These are phyloP conservation scores for Incumbomyces lentus DNA, from an alignment of 2,329 filamentous ascomycete genomes.

Conservation along the genomic window DNA sequence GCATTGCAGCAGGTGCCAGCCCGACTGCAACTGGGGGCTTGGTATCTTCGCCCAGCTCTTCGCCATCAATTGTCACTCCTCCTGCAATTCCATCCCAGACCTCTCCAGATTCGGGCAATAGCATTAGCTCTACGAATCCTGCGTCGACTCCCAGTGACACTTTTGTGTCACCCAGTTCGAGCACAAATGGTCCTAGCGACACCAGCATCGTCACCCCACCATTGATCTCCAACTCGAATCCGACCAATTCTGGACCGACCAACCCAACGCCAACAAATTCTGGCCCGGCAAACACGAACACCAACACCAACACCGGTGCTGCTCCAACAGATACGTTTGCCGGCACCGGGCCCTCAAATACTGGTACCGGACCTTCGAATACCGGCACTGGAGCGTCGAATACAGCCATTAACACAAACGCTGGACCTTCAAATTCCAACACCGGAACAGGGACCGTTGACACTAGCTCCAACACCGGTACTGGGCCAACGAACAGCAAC, in stretches of 20 bases:
- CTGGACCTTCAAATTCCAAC: neutral
- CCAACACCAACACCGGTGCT: neutral
- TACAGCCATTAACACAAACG: neutral
- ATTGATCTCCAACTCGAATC: neutral
- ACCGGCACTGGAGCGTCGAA: neutral
- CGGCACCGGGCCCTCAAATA: constrained; percentile 2
- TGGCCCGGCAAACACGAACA: neutral
- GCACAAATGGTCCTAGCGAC: constrained; percentile 5
- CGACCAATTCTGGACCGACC: neutral
- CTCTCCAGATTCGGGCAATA: neutral
- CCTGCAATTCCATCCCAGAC: neutral
- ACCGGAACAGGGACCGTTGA: neutral
- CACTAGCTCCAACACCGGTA: constrained; percentile 7
- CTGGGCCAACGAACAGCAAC: constrained; percentile 7
- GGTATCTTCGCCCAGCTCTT: neutral
- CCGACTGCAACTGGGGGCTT: neutral
- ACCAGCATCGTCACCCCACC: constrained; percentile 3
- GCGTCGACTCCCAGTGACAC: neutral
- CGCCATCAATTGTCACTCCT: constrained; percentile 2
- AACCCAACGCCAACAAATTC: constrained; percentile 20
- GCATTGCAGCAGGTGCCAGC: neutral
- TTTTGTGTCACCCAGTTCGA: neutral
- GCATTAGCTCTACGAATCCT: neutral
- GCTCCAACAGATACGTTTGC: too few relatives aligned
- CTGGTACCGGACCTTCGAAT: neutral